Conservation (phyloP, 768 basidiomycete genomes). For the Boletus sp. region DNA sequence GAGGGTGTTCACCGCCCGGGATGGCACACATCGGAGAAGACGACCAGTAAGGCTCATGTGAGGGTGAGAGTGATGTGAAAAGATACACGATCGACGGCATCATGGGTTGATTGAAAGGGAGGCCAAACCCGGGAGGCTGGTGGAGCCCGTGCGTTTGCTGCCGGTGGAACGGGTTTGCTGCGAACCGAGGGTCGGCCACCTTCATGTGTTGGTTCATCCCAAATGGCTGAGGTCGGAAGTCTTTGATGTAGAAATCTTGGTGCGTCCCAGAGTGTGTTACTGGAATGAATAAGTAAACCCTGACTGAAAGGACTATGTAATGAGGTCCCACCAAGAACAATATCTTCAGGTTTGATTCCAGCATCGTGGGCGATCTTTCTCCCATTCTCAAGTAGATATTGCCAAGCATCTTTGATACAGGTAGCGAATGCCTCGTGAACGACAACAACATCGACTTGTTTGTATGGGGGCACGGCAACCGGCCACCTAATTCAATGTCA, state of each 20-base stretch:
- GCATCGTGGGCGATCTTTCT: conserved; percentile 31
- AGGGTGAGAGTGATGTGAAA: conserved; percentile 37
- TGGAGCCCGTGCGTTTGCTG: conserved; percentile 16
- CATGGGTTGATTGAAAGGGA: conserved; percentile 21
- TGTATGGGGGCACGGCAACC: conserved; percentile 38
- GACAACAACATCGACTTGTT: conserved; percentile 39
- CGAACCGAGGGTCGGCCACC: conserved; percentile 1
- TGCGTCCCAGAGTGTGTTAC: conserved; percentile 43
- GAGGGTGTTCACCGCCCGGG: conserved; percentile 15
- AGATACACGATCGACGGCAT: conserved; percentile 43
- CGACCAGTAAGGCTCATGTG: conserved; percentile 40
- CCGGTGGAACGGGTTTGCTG: conserved; percentile 8
- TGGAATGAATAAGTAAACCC: conserved; percentile 11
- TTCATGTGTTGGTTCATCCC: conserved; percentile 11
- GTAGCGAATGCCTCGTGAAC: conserved; percentile 32
- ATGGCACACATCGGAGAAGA: conserved; percentile 31
- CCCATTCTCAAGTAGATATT: conserved; percentile 35
- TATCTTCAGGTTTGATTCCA: conserved; percentile 39
- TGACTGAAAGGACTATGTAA: not conserved
- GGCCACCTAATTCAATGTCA: conserved; percentile 39
- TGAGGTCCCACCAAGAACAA: conserved; percentile 39
- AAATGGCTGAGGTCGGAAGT: conserved; percentile 29
- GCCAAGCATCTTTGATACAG: conserved; percentile 39
- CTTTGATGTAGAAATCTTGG: conserved; percentile 40
- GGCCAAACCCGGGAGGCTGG: conserved; percentile 15